These are phyloP conservation scores for Galerina sulciceps DNA, from an alignment of 768 basidiomycete species.

Conservation along the genomic window DNA sequence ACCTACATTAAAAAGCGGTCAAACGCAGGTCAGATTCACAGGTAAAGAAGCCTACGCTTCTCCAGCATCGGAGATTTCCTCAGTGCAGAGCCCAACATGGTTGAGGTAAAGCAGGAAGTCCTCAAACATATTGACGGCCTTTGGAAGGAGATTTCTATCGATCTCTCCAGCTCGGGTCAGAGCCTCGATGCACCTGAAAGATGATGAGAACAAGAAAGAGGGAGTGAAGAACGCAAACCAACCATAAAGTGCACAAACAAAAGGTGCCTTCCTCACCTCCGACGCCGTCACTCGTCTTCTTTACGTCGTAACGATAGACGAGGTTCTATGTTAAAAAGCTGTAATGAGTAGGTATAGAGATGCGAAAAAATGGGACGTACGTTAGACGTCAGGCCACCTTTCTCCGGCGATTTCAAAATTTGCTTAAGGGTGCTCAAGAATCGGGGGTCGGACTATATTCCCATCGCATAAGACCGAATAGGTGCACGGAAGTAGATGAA, in stretches of 20 bases:
- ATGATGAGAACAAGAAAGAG: neutral
- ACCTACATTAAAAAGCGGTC: constrained; percentile 39
- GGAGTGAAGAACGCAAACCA: constrained; percentile 16
- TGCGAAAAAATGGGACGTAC: constrained; percentile 37
- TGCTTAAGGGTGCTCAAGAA: constrained; percentile 86
- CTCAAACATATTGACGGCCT: constrained; percentile 89
- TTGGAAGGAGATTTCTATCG: constrained; percentile 65
- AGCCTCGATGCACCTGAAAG: constrained; percentile 80
- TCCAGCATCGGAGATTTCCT: constrained; percentile 84
- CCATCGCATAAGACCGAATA: neutral
- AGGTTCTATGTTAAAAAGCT: constrained; percentile 59
- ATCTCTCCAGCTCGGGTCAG: constrained; percentile 86
- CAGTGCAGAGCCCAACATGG: constrained; percentile 85
- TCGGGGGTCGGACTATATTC: constrained; percentile 77
- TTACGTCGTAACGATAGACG: constrained; percentile 89
- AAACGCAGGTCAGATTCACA: neutral
- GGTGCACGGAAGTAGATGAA: constrained; percentile 12
- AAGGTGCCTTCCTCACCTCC: constrained; percentile 97
- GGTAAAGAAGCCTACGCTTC: constrained; percentile 63
- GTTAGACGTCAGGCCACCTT: constrained; percentile 91
- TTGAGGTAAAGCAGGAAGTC: constrained; percentile 84
- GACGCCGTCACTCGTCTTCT: constrained; percentile 88
- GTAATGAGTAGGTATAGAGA: neutral
- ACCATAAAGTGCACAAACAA: constrained; percentile 87
- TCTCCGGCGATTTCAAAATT: constrained; percentile 85